A percentile compares a stretch with the other conserved stretches of the same genome.
Conservation (phyloP, 2,329 filamentous ascomycete species). For the Aspergillus sergii region DNA sequence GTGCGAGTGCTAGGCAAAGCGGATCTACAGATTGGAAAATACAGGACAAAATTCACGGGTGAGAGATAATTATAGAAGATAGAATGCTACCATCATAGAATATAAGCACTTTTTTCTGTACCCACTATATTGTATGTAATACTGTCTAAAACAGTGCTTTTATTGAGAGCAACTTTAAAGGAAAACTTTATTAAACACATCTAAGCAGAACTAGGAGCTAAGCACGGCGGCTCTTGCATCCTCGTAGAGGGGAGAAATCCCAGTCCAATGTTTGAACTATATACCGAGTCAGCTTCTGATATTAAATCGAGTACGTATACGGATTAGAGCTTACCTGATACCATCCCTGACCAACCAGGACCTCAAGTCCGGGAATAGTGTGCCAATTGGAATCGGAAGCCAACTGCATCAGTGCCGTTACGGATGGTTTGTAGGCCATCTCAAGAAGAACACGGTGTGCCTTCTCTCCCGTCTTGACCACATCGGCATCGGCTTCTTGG, state of each 20-base stretch:
- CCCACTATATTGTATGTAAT: neutral
- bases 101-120: neutral
- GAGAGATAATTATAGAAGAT: neutral
- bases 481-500: slow-evolving; percentile 50
- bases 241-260: slow-evolving; percentile 71
- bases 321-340: slow-evolving; percentile 67
- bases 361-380: slow-evolving; percentile 84
- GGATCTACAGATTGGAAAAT: neutral
- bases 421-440: slow-evolving; percentile 91
- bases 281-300: slow-evolving; percentile 9
- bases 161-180: slow-evolving; percentile 7
- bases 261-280: slow-evolving; percentile 82
- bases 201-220: neutral
- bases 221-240: slow-evolving; percentile 62
- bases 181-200: neutral
- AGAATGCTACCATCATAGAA: neutral
- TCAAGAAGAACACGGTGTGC: slow-evolving; percentile 71
- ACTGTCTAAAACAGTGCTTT: slow-evolving; percentile 3
- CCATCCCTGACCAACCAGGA: slow-evolving; percentile 79
- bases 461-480: slow-evolving; percentile 37
- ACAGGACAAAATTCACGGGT: neutral
- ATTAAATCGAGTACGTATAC: neutral
- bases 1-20: neutral
- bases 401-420: slow-evolving; percentile 83
- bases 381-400: slow-evolving; percentile 77